Percentiles rank a stretch among this genome's conserved stretches.
phyloP scores from a whole-genome alignment of 2,329 filamentous ascomycete species.

The Fusarium neocosmosporiellum region DNA sequence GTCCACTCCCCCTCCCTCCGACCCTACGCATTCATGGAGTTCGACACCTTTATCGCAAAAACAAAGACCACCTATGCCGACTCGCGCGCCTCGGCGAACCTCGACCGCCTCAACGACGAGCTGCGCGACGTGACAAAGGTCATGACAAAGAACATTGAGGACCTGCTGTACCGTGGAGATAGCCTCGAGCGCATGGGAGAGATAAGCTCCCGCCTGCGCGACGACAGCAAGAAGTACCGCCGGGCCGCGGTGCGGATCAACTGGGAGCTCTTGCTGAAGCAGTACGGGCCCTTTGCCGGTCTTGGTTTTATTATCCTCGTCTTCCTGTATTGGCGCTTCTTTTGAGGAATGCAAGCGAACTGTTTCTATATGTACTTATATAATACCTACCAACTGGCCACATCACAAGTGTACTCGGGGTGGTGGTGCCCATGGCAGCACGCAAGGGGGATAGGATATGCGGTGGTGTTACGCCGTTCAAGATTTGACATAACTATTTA shows the following conservation, averaged over 20 bases:
- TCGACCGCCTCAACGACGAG: constrained; percentile 96
- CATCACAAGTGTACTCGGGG: neutral
- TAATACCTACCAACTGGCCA: constrained; percentile 19
- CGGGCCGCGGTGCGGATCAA: constrained; percentile 95
- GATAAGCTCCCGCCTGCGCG: constrained; percentile 84
- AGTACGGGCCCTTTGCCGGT: constrained; percentile 92
- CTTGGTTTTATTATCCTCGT: constrained; percentile 85
- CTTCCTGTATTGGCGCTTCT: constrained; percentile 94
- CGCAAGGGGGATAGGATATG: neutral
- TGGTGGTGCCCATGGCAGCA: neutral
- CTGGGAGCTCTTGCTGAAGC: constrained; percentile 95
- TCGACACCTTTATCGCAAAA: constrained; percentile 95
- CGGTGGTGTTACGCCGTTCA: constrained; percentile 11
- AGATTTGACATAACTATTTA: constrained; percentile 40
- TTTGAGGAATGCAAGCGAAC: constrained; percentile 60
- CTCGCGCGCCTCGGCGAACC: constrained; percentile 87
- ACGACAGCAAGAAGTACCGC: constrained; percentile 95
- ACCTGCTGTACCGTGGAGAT: constrained; percentile 93
- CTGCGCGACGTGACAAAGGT: constrained; percentile 97
- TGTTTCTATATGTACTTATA: constrained; percentile 23
- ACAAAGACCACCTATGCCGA: constrained; percentile 96
- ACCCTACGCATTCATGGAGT: constrained; percentile 97
- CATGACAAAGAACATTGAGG: constrained; percentile 99
- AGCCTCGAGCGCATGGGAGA: constrained; percentile 97
- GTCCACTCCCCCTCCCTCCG: constrained; percentile 81